Conservation (phyloP, 805 yeast genomes). For the Naumovozyma baii region DNA sequence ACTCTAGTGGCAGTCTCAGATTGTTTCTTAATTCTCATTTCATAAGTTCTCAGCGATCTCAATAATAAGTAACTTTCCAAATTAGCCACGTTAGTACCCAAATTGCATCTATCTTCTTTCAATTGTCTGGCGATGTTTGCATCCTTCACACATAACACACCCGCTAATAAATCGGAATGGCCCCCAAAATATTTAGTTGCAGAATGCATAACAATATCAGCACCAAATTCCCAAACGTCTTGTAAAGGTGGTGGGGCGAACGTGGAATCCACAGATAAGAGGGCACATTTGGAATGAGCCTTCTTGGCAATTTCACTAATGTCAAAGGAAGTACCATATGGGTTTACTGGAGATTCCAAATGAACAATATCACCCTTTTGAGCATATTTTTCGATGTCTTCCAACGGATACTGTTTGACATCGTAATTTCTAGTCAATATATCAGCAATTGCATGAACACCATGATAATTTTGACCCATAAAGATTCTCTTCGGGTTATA, state of each 20-base stretch:
- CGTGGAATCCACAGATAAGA: conserved; percentile 68
- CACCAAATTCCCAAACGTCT: conserved; percentile 73
- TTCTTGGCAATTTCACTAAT: conserved; percentile 51
- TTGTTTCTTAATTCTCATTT: too few relatives aligned
- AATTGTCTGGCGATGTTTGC: too few relatives aligned
- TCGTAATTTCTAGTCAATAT: conserved; percentile 55
- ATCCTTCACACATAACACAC: conserved; percentile 53
- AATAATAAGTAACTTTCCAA: too few relatives aligned
- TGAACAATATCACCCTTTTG: conserved; percentile 68
- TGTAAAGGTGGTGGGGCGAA: conserved; percentile 88
- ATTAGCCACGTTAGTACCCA: too few relatives aligned
- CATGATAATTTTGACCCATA: conserved; percentile 77
- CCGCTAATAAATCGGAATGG: conserved; percentile 81
- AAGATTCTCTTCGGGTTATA: conserved; percentile 66
- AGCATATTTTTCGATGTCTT: conserved; percentile 38
- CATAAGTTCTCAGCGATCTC: too few relatives aligned
- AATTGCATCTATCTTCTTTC: too few relatives aligned
- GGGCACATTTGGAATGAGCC: conserved; percentile 74
- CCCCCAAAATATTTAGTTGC: conserved; percentile 92
- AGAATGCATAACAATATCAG: conserved; percentile 78
- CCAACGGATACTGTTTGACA: conserved; percentile 39
- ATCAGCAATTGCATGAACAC: conserved; percentile 62
- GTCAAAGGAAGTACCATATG: conserved; percentile 60
- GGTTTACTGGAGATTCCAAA: conserved; percentile 83
- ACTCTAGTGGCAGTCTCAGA: too few relatives aligned